These are phyloP conservation scores for Fusarium sambucinum DNA, from an alignment of 2,329 filamentous ascomycete genomes.

Conservation along the genomic window DNA sequence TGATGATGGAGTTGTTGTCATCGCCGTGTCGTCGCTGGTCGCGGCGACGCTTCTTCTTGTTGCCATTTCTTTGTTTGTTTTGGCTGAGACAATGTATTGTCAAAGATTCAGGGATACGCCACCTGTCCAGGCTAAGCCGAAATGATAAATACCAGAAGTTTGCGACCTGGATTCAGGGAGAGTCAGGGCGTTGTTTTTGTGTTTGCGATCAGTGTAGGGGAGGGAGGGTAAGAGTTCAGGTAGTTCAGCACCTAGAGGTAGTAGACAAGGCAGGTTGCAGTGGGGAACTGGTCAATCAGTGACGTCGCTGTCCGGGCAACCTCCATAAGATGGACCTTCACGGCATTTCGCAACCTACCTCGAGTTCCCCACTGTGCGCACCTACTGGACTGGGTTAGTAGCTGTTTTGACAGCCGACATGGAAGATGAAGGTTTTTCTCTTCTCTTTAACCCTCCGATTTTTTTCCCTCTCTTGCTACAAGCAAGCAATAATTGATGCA, in stretches of 20 bases:
- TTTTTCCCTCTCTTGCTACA: not conserved
- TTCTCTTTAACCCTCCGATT: not conserved
- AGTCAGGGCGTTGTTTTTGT: not conserved
- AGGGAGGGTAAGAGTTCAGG: conserved; percentile 12
- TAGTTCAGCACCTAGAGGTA: not conserved
- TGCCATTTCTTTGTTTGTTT: conserved; percentile 31
- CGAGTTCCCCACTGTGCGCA: conserved; percentile 11
- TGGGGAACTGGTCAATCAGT: conserved; percentile 34
- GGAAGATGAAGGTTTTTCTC: conserved; percentile 27
- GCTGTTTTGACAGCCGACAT: conserved; percentile 21
- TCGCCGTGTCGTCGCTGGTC: conserved; percentile 35
- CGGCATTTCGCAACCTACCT: conserved; percentile 12
- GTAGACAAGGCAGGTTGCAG: conserved; percentile 4
- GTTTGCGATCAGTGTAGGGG: conserved; percentile 21
- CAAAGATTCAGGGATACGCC: conserved; percentile 2
- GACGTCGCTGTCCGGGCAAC: conserved; percentile 52
- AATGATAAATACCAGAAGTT: conserved; percentile 1
- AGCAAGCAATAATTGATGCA: conserved; percentile 6
- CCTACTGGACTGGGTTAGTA: conserved; percentile 33
- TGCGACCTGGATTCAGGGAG: conserved; percentile 8
- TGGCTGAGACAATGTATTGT: conserved; percentile 4
- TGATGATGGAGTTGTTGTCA: conserved; percentile 30
- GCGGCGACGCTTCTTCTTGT: conserved; percentile 42
- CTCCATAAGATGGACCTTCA: conserved; percentile 10
- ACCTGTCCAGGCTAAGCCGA: conserved; percentile 13